Base-by-base conservation (phyloP, 352 stramenopile species). In the Pythium folliculosum region DNA sequence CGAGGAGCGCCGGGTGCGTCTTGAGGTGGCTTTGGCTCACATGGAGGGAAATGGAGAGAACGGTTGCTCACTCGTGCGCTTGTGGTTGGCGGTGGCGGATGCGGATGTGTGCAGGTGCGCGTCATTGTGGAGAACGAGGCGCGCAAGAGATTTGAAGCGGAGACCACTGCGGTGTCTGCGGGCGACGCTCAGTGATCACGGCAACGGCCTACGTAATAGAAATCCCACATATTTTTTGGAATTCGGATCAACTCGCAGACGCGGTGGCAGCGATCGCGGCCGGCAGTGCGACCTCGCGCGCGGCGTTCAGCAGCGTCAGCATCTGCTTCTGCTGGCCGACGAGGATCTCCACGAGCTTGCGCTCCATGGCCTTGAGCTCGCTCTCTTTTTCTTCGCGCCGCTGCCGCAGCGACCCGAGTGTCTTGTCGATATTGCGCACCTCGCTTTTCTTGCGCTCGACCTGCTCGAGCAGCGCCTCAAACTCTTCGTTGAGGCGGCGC, bases 301-400 rank as follows among this genome's bases (percentile, higher is more conserved):
- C 72, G n/a, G 63, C 69, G 5, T 80, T 80, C 6, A 94, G 71
- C 37, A 83, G 50, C 22, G 61, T 25, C 16, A 93, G 67, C 79
- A 95, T 76, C 60, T 91, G 80, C 57, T 92, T 95, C 48, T 95
- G 86, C 73, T 95, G 86, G 17, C 91, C 81, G 22, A 95, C 85
- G 22, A 95, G 71, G 47, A 95, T 92, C 72, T 93, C 82, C 2
- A 95, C 86, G 17, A 95, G 72, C 62, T 92, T 88, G 44, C 86
- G 78, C 65, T 95, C 86, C 73, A 93, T 81, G 25, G 37, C 64
- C 27, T 90, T 85, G 75, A 95, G 84, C 72, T 93, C 83, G 16
- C 75, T 62, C 62, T 95, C 85, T 71, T 95, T 95, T n/a, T 81
- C 76, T 58, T 91, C 80, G 32, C 79, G 53, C 14, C 78, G 76